Conservation (phyloP, 140 eudicot genomes). For the Erigeron philadelphicus region DNA sequence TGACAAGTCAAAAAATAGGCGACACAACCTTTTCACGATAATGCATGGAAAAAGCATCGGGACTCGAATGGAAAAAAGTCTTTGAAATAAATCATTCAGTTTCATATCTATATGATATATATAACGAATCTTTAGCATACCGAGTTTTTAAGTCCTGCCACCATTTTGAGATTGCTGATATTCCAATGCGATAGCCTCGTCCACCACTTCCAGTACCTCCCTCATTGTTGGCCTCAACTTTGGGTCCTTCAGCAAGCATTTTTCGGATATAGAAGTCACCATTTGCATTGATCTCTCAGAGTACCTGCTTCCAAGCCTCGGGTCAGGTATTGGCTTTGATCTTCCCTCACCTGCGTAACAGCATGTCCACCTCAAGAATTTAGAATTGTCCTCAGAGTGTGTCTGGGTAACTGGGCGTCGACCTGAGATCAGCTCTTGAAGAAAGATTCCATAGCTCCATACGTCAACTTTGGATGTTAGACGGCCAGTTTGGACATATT, state of each 20-base stretch:
- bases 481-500: conserved; percentile 45
- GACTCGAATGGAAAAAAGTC: conserved; percentile 2
- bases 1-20: conserved; percentile 19
- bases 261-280: conserved; percentile 5
- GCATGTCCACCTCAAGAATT: conserved; percentile 21
- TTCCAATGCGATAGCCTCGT: conserved; percentile 24
- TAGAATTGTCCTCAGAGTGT: conserved; percentile 12
- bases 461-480: conserved; percentile 29
- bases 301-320: conserved; percentile 20
- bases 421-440: conserved; percentile 32
- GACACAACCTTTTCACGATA: conserved; percentile 1
- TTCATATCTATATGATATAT: not conserved
- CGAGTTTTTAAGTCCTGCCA: not conserved
- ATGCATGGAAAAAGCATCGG: not conserved
- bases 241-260: conserved; percentile 25
- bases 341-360: conserved; percentile 29
- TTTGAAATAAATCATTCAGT: not conserved
- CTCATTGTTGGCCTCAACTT: conserved; percentile 31
- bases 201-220: conserved; percentile 28
- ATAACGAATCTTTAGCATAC: not conserved
- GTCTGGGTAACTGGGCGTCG: conserved; percentile 26
- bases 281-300: conserved; percentile 24
- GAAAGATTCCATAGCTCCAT: conserved; percentile 37
- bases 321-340: conserved; percentile 20
- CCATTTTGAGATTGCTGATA: conserved; percentile 1